Base-by-base conservation (phyloP, 352 stramenopile genomes). In the Phytophthora lateralis region DNA sequence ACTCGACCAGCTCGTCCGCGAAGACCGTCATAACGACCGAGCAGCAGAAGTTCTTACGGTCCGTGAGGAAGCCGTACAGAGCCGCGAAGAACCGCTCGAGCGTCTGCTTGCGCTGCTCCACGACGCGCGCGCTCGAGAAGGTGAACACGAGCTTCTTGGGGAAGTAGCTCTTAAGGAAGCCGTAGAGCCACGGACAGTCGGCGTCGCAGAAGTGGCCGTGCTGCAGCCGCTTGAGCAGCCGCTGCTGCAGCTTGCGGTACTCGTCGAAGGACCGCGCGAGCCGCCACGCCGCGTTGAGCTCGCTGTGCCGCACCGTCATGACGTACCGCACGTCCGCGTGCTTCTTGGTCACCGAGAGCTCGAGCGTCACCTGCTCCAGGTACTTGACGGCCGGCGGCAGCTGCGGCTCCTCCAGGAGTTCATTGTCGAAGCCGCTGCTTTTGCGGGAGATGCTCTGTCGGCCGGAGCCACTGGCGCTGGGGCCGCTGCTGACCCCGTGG, bases 121-220 rank as follows among this genome's bases (percentile, higher is more conserved):
- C 57, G 15, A 88, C 75, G 6, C 75, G 66, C 1, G 69, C 60
- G 38, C 58, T 83, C 2, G 66, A 63, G 27, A 89, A 88, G 7
- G 71, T 64, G 60, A 88, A 88, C 1, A 90, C 48, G 18, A 80
- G 50, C 29, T 82, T 85, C 60, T 88, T 88, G 11, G 83, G 83
- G 65, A 92, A 92, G 56, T 90, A 90, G 61, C 79, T 90, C 65
- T 86, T 88, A 12, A 92, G 45, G 43, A 92, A 90, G 7, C 72
- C 86, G 46, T 78, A 89, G 10, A 92, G 59, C 79, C 79, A 90
- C 37, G 83, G 81, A 41, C 83, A 92, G 52, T 88, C 83, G 35
- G 77, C 79, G 20, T 60, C 71, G 60, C 84, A 93, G 53, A 93
- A 91, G 49, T 93, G 84, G 8, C 84, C 84, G 54, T 89, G 84